Conservation (phyloP, 1,284 basidiomycete genomes). For the Lentinula novae-zelandiae region DNA sequence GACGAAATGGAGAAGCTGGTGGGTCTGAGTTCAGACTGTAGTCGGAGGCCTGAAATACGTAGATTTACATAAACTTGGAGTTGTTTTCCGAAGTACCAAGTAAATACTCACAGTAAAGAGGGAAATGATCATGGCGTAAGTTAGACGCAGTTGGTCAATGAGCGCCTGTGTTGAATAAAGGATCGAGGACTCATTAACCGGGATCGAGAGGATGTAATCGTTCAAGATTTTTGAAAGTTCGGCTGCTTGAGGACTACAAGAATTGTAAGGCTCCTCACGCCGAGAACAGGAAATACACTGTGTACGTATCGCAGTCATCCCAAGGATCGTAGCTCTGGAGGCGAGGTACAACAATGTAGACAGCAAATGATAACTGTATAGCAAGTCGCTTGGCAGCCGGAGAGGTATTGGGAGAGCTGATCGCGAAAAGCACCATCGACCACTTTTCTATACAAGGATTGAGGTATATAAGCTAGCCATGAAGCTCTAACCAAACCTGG, state of each 20-base stretch:
- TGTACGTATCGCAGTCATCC: constrained; percentile 11
- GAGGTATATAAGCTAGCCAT: not conserved
- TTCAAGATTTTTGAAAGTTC: constrained; percentile 18
- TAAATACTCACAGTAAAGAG: constrained; percentile 45
- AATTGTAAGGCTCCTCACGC: not conserved
- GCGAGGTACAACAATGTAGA: constrained; percentile 48
- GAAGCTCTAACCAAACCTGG: constrained; percentile 42
- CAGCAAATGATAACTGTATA: constrained; percentile 48
- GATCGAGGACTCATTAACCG: constrained; percentile 12
- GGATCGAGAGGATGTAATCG: constrained; percentile 17
- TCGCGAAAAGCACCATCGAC: constrained; percentile 37
- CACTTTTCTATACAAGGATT: constrained; percentile 43
- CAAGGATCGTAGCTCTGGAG: constrained; percentile 24
- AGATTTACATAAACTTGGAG: not conserved
- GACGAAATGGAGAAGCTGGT: constrained; percentile 31
- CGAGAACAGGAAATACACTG: not conserved
- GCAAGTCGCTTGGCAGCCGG: constrained; percentile 57
- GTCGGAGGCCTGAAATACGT: constrained; percentile 15
- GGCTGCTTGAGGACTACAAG: constrained; percentile 1
- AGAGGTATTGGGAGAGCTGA: constrained; percentile 47
- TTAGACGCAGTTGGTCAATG: constrained; percentile 35
- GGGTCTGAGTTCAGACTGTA: constrained; percentile 6
- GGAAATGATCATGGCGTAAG: constrained; percentile 49
- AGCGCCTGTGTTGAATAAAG: constrained; percentile 16
- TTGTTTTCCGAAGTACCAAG: not conserved